Conservation (phyloP, 1,284 basidiomycete genomes). For the Mrakiaceae sp. region DNA sequence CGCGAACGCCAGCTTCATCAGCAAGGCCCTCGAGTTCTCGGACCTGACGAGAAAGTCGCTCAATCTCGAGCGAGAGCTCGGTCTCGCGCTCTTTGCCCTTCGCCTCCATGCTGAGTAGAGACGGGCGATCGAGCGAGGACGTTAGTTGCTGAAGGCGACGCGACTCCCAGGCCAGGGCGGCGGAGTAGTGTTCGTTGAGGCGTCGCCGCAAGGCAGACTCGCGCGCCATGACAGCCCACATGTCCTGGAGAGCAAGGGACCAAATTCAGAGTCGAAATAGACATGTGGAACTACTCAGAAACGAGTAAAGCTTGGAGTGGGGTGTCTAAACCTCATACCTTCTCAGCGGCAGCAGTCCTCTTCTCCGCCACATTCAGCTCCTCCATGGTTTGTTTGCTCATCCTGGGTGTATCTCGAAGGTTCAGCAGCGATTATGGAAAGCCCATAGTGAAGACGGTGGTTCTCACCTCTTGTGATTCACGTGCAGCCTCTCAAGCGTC, state of each 20-base stretch:
- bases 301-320: neutral
- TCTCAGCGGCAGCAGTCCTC: constrained; percentile 33
- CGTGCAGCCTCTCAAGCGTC: constrained; percentile 35
- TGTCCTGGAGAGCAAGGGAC: constrained; percentile 27
- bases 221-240: constrained; percentile 30
- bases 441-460: no score
- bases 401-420: constrained; percentile 12
- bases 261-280: neutral
- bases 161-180: constrained; percentile 37
- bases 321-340: constrained; percentile 22
- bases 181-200: constrained; percentile 36
- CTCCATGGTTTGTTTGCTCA: constrained; percentile 36
- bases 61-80: constrained; percentile 17
- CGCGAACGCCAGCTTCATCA: constrained; percentile 28
- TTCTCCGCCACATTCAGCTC: constrained; percentile 34
- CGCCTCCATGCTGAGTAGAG: constrained; percentile 15
- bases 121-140: neutral
- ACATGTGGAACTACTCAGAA: neutral
- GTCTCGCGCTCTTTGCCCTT: constrained; percentile 20
- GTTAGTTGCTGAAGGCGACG: constrained; percentile 26
- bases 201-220: constrained; percentile 29
- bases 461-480: constrained; percentile 28
- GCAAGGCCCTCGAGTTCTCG: constrained; percentile 31
- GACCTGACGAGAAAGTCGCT: constrained; percentile 19
- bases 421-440: no score